phyloP scores from a whole-genome alignment of 2,329 filamentous ascomycete genomes.

The Microsporum audouinii region DNA sequence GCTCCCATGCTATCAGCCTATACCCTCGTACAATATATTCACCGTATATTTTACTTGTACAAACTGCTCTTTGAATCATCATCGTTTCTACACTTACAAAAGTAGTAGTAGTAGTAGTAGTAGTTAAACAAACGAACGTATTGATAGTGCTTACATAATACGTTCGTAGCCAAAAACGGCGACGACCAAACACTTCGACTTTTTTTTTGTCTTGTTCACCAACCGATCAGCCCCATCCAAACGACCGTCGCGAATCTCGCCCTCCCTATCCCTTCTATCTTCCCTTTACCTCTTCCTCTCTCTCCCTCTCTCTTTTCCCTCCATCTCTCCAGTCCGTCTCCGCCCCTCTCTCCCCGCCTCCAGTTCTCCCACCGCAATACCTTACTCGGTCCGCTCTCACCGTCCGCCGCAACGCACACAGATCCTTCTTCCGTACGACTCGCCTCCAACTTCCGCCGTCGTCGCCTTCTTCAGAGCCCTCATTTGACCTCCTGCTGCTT shows the following conservation, averaged over 20 bases:
- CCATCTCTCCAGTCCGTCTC: slow-evolving; percentile 17
- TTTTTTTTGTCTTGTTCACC: not conserved
- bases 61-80: too few species aligned
- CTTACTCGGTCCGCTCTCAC: slow-evolving; percentile 14
- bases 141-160: not conserved
- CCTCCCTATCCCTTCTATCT: slow-evolving; percentile 11
- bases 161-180: not conserved
- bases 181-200: not conserved
- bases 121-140: not conserved
- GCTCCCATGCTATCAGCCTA: too few species aligned
- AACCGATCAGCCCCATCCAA: not conserved
- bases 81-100: too few species aligned
- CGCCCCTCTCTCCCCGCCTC: slow-evolving; percentile 6
- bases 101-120: too few species aligned
- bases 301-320: slow-evolving; percentile 16
- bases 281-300: slow-evolving; percentile 16
- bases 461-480: slow-evolving; percentile 16
- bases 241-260: slow-evolving; percentile 13
- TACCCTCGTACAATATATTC: too few species aligned
- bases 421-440: slow-evolving; percentile 22
- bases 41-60: too few species aligned
- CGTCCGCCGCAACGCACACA: slow-evolving; percentile 15
- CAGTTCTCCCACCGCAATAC: slow-evolving; percentile 6
- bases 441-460: slow-evolving; percentile 18
- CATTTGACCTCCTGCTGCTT: slow-evolving; percentile 5